A percentile compares a stretch with the other conserved stretches of the same genome.
phyloP scores from a whole-genome alignment of 768 basidiomycete genomes.

The Mycena latifolia region DNA sequence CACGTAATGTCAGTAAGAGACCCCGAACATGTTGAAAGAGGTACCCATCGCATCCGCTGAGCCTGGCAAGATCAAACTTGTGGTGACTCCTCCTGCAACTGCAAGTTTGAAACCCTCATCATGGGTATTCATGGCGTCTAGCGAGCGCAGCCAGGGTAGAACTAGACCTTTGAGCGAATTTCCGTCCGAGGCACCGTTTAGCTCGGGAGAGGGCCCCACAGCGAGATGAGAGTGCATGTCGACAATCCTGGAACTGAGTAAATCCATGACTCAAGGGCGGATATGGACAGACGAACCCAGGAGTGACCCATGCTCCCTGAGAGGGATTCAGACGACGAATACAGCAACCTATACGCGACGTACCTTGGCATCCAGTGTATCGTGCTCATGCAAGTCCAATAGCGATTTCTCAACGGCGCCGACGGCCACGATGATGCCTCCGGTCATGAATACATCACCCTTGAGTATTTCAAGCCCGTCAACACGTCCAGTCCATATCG shows the following conservation, averaged over 20 bases:
- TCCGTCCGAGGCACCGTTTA: constrained; percentile 57
- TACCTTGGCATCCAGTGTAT: constrained; percentile 16
- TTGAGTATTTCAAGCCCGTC: constrained; percentile 67
- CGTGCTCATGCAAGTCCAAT: constrained; percentile 23
- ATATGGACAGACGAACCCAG: constrained; percentile 57
- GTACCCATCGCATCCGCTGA: constrained; percentile 73
- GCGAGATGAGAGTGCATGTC: constrained; percentile 70
- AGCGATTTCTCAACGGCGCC: constrained; percentile 56
- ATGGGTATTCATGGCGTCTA: constrained; percentile 84
- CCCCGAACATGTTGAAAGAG: background rate
- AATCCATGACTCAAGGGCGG: constrained; percentile 3
- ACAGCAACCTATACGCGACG: no score
- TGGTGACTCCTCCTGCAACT: constrained; percentile 85
- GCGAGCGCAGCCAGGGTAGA: constrained; percentile 71
- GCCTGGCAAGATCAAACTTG: constrained; percentile 79
- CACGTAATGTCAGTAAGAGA: background rate
- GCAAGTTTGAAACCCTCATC: constrained; percentile 75
- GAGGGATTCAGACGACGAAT: no score
- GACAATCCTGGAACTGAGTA: constrained; percentile 44
- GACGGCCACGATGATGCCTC: constrained; percentile 65
- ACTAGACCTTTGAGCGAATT: constrained; percentile 64
- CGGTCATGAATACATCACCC: constrained; percentile 72
- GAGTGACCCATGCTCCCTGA: constrained; percentile 80
- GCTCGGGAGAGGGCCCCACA: constrained; percentile 45
- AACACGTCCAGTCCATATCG: constrained; percentile 69